These are phyloP conservation scores for Kandelia obovata DNA, from an alignment of 345 rosid genomes.

Conservation along the genomic window DNA sequence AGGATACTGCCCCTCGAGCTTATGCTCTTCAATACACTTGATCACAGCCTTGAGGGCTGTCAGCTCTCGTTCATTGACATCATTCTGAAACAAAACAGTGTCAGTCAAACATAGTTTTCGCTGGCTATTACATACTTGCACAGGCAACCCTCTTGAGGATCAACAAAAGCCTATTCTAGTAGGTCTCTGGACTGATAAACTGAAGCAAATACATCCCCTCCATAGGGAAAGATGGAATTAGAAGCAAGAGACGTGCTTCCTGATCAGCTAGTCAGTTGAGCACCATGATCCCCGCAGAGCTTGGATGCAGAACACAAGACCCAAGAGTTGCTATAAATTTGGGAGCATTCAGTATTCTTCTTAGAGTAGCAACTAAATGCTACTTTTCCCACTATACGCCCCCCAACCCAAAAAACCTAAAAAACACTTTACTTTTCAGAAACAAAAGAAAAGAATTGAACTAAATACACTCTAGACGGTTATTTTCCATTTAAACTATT, in stretches of 20 bases:
- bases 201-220: neutral
- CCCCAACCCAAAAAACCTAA: no score
- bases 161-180: neutral
- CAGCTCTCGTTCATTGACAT: constrained; percentile 81
- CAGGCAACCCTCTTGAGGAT: neutral
- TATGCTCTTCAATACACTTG: constrained; percentile 96
- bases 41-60: constrained; percentile 73
- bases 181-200: neutral
- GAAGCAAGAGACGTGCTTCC: no score
- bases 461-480: no score
- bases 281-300: no score
- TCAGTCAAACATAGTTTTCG: neutral
- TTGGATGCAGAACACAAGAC: no score
- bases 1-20: constrained; percentile 80
- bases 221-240: neutral
- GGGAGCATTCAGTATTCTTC: no score
- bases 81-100: constrained; percentile 46
- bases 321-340: no score
- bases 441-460: no score
- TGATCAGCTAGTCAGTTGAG: no score
- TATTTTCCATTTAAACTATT: neutral
- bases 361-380: no score
- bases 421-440: no score
- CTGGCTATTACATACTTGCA: neutral
- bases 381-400: no score